phyloP scores from a whole-genome alignment of 192 early-diverging fungal species.

The Entophlyctis luteolus region DNA sequence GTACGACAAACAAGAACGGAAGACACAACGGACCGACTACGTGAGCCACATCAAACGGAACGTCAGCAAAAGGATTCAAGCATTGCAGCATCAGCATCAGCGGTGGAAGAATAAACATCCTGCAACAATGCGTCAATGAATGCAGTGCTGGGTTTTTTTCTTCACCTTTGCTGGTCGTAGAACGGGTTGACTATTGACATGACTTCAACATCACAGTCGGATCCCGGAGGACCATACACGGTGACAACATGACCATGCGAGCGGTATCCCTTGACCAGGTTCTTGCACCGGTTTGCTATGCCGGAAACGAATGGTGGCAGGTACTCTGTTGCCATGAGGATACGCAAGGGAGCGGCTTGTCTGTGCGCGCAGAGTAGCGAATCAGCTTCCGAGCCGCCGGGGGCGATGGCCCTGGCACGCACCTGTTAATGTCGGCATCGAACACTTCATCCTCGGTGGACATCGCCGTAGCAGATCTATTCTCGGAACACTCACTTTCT shows the following conservation, averaged over 20 bases:
- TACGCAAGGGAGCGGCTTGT: conserved; percentile 32
- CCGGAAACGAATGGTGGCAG: conserved; percentile 52
- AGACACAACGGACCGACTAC: conserved; percentile 42
- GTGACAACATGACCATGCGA: conserved; percentile 47
- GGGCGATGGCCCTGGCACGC: neutral
- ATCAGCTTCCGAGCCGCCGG: neutral
- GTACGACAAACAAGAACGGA: conserved; percentile 37
- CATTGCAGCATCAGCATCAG: conserved; percentile 36
- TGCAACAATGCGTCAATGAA: neutral
- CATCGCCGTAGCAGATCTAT: neutral
- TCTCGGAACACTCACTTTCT: neutral
- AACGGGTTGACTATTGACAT: conserved; percentile 40
- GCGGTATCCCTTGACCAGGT: conserved; percentile 41
- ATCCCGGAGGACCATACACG: conserved; percentile 34
- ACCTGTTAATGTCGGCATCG: neutral
- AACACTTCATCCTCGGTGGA: neutral
- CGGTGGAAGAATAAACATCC: conserved; percentile 48
- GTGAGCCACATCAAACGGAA: conserved; percentile 49
- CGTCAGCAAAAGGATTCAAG: conserved; percentile 30
- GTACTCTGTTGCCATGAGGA: conserved; percentile 52
- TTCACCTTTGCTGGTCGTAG: conserved; percentile 43
- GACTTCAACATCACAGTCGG: conserved; percentile 42
- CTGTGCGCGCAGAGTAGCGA: neutral
- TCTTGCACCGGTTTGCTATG: conserved; percentile 52
- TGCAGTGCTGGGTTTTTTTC: neutral